These are phyloP conservation scores for Citrus sinensis DNA, from an alignment of 345 rosid species.

Conservation along the genomic window DVS_A1.0 CM039163.1:38858001-38858500, in stretches of 20 bases:
- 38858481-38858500: conserved; percentile 99
- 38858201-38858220: conserved; percentile 90
- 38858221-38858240: conserved; percentile 70
- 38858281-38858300: conserved; percentile 84
- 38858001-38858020: not conserved
- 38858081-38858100: not conserved
- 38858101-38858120: not conserved
- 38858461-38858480: conserved; percentile 95
- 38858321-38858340: conserved; percentile 88
- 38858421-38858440: conserved; percentile 11
- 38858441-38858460: conserved; percentile 88
- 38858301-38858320: conserved; percentile 83
- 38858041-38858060: not conserved
- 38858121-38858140: not conserved
- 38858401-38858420: not conserved
- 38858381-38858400: not conserved
- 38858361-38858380: not conserved
- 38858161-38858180: conserved; percentile 94
- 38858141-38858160: conserved; percentile 38
- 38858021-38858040: not conserved
- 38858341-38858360: not conserved
- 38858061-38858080: not conserved
- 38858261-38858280: conserved; percentile 92
- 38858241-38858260: conserved; percentile 92
- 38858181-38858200: conserved; percentile 93